Conservation (phyloP, 805 yeast genomes). For the Pichia gijzeniarum region DNA sequence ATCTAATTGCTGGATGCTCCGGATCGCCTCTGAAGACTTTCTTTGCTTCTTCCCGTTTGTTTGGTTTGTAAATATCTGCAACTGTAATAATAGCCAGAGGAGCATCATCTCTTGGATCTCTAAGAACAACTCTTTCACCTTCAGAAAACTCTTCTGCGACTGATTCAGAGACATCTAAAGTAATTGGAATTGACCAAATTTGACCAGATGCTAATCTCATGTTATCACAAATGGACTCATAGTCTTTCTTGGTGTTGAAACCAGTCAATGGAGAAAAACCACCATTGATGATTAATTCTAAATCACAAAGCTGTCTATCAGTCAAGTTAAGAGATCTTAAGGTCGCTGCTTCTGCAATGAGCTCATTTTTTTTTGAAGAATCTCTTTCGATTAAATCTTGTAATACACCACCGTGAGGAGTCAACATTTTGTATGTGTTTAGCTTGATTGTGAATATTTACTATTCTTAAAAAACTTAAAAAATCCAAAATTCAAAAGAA, state of each 20-base stretch:
- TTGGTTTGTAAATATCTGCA: slow-evolving; percentile 72
- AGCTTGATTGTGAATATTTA: background rate
- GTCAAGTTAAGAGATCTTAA: slow-evolving; percentile 52
- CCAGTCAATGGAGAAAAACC: slow-evolving; percentile 85
- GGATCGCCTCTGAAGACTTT: slow-evolving; percentile 94
- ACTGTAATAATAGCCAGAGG: slow-evolving; percentile 79
- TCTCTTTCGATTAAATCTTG: slow-evolving; percentile 86
- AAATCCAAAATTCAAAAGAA: background rate
- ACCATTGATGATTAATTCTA: slow-evolving; percentile 87
- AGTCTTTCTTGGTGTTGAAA: slow-evolving; percentile 61
- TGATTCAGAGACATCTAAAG: slow-evolving; percentile 61
- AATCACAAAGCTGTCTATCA: slow-evolving; percentile 87
- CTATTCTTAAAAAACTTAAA: background rate
- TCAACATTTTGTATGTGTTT: slow-evolving; percentile 39
- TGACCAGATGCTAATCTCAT: slow-evolving; percentile 70
- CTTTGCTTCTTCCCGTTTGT: slow-evolving; percentile 73
- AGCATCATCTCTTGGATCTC: slow-evolving; percentile 75
- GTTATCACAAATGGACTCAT: slow-evolving; percentile 57
- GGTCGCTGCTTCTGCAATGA: slow-evolving; percentile 51
- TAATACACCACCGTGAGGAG: slow-evolving; percentile 90
- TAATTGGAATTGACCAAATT: slow-evolving; percentile 91
- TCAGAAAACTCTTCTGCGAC: slow-evolving; percentile 40
- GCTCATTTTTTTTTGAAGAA: slow-evolving; percentile 46
- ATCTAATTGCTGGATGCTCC: slow-evolving; percentile 88
- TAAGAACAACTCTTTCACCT: slow-evolving; percentile 63